Conservation (phyloP, 2,329 filamentous ascomycete species). For the Pseudocercospora vitis region DNA sequence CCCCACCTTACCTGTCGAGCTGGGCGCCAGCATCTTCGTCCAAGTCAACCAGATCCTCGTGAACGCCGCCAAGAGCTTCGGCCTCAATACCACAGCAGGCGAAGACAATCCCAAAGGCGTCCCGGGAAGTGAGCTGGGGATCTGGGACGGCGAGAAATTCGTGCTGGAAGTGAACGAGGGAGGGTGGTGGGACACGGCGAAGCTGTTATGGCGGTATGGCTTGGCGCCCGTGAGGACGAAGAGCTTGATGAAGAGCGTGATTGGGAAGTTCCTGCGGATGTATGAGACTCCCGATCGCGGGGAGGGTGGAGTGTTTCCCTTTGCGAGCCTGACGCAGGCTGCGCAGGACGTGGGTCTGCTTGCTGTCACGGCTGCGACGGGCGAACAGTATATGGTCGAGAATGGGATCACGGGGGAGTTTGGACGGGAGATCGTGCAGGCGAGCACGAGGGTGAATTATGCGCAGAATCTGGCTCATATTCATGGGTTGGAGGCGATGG, state of each 20-base stretch:
- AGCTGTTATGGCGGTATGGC: slow-evolving; percentile 84
- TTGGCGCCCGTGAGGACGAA: slow-evolving; percentile 72
- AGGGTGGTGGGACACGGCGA: slow-evolving; percentile 70
- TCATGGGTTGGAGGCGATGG: slow-evolving; percentile 86
- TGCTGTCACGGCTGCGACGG: slow-evolving; percentile 67
- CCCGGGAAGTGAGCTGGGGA: slow-evolving; percentile 61
- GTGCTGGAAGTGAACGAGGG: slow-evolving; percentile 61
- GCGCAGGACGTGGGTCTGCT: slow-evolving; percentile 67
- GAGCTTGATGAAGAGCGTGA: slow-evolving; percentile 67
- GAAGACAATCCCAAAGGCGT: slow-evolving; percentile 47
- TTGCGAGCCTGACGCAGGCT: slow-evolving; percentile 69
- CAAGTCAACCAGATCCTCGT: slow-evolving; percentile 78
- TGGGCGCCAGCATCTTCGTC: slow-evolving; percentile 92
- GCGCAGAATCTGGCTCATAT: slow-evolving; percentile 83
- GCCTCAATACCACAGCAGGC: slow-evolving; percentile 54
- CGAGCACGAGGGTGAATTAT: slow-evolving; percentile 90
- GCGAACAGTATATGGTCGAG: slow-evolving; percentile 66
- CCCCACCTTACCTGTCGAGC: slow-evolving; percentile 68
- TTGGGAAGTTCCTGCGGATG: slow-evolving; percentile 73
- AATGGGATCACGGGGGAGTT: slow-evolving; percentile 70
- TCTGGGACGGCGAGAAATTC: slow-evolving; percentile 81
- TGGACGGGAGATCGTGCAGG: slow-evolving; percentile 79
- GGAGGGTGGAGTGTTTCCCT: slow-evolving; percentile 69
- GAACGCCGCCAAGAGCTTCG: slow-evolving; percentile 69
- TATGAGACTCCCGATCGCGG: slow-evolving; percentile 58